phyloP scores from a whole-genome alignment of 768 basidiomycete species.

The Boletus reticulatus region DNA sequence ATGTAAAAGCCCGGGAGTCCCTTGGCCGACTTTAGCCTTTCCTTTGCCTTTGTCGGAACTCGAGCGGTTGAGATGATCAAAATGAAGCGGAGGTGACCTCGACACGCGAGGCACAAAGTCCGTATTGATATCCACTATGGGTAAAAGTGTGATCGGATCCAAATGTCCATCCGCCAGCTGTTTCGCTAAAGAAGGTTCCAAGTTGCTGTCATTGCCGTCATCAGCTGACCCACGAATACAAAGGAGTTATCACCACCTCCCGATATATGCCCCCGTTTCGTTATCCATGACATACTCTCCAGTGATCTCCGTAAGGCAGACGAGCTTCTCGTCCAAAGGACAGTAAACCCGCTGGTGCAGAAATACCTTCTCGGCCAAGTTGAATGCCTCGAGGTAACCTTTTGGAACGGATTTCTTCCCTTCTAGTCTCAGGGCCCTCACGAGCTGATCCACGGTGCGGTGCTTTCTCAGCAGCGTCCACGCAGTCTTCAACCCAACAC shows the following conservation, averaged over 20 bases:
- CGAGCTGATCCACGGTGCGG: constrained; percentile 81
- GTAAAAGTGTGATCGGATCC: constrained; percentile 64
- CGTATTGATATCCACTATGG: constrained; percentile 81
- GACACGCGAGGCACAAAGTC: constrained; percentile 52
- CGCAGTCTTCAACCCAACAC: constrained; percentile 93
- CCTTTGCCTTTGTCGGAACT: constrained; percentile 45
- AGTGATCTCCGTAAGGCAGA: constrained; percentile 64
- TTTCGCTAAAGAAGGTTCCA: constrained; percentile 63
- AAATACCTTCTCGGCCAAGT: constrained; percentile 87
- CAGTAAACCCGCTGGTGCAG: constrained; percentile 91
- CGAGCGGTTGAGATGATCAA: constrained; percentile 24
- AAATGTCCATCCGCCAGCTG: constrained; percentile 64
- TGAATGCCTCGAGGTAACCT: constrained; percentile 72
- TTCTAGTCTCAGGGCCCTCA: constrained; percentile 73
- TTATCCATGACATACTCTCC: constrained; percentile 52
- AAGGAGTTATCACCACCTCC: constrained; percentile 42
- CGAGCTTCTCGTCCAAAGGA: constrained; percentile 60
- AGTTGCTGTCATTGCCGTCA: constrained; percentile 43
- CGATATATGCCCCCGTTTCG: constrained; percentile 69
- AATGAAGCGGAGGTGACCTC: constrained; percentile 40
- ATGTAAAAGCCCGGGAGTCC: constrained; percentile 44
- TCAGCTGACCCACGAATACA: constrained; percentile 2
- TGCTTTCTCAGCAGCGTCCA: constrained; percentile 77
- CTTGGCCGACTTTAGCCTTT: constrained; percentile 33
- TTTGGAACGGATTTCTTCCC: constrained; percentile 81